phyloP scores from a whole-genome alignment of 2,329 filamentous ascomycete species.

The Epicoccum nigrum region DNA sequence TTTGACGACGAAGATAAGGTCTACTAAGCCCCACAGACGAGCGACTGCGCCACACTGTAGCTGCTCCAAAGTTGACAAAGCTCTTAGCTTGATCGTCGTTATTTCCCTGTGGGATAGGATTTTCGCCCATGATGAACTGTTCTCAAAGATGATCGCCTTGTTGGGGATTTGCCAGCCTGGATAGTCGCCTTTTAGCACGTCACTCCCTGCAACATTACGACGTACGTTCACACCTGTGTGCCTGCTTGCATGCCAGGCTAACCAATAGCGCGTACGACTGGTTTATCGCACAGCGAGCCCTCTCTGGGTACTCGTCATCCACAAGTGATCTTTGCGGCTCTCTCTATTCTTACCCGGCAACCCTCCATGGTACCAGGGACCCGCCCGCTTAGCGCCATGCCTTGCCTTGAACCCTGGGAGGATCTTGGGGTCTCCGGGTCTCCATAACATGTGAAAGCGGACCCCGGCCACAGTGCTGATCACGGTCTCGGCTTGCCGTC shows the following conservation, averaged over 20 bases:
- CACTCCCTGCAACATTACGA: conserved; percentile 6
- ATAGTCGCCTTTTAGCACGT: background rate
- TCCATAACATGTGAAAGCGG: conserved; percentile 13
- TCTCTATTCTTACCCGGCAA: no score
- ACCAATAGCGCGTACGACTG: conserved; percentile 1
- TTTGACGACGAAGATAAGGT: background rate
- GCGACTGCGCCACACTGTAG: background rate
- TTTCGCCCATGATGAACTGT: background rate
- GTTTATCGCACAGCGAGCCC: background rate
- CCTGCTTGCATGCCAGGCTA: background rate
- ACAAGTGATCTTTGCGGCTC: conserved; percentile 18
- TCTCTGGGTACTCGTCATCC: conserved; percentile 1
- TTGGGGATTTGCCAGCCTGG: background rate
- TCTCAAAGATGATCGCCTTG: background rate
- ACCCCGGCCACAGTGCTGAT: conserved; percentile 11
- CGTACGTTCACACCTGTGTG: background rate
- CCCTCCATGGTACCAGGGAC: background rate
- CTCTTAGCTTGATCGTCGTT: background rate
- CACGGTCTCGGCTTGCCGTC: conserved; percentile 10
- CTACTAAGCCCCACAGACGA: background rate
- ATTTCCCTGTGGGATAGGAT: background rate
- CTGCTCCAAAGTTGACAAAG: background rate
- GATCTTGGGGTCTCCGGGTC: background rate
- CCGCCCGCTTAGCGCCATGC: conserved; percentile 1
- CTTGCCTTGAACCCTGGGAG: conserved; percentile 4